phyloP scores from a whole-genome alignment of 208 protist genomes.

The Chromosphaera perkinsii region DNA sequence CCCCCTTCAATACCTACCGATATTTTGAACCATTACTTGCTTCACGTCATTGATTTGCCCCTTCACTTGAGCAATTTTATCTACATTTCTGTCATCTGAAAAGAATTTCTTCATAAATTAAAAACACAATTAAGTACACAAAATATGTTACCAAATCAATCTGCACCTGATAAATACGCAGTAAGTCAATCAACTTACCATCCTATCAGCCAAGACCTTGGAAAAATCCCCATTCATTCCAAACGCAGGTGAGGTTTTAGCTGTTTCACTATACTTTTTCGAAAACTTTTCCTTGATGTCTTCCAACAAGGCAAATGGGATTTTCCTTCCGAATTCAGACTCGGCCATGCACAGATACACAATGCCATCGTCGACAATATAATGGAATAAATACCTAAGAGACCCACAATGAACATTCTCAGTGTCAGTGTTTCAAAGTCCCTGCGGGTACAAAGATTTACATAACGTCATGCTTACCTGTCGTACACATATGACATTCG shows the following conservation, averaged over 20 bases:
- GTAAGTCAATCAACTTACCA: too few relatives aligned
- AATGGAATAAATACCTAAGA: conserved; percentile 68
- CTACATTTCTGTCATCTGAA: not conserved
- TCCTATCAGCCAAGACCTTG: conserved; percentile 50
- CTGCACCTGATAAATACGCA: too few relatives aligned
- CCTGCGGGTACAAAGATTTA: not conserved
- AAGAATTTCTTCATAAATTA: too few relatives aligned
- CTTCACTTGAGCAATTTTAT: conserved; percentile 4
- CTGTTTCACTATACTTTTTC: conserved; percentile 37
- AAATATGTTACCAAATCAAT: too few relatives aligned
- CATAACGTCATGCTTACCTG: conserved; percentile 37
- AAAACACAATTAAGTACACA: too few relatives aligned
- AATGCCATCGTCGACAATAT: conserved; percentile 52
- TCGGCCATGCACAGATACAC: conserved; percentile 71
- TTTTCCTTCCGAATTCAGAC: conserved; percentile 53
- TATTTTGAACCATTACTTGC: conserved; percentile 33
- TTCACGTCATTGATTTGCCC: conserved; percentile 26
- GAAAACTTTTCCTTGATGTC: conserved; percentile 54
- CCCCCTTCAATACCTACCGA: conserved; percentile 7
- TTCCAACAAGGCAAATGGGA: conserved; percentile 67
- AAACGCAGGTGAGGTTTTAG: conserved; percentile 18
- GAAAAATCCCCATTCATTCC: conserved; percentile 60
- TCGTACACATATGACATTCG: conserved; percentile 72
- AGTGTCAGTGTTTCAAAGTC: not conserved
- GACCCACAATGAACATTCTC: not conserved